These are phyloP conservation scores for Pythium biforme DNA, from an alignment of 352 stramenopile species.

Conservation along the genomic window DNA sequence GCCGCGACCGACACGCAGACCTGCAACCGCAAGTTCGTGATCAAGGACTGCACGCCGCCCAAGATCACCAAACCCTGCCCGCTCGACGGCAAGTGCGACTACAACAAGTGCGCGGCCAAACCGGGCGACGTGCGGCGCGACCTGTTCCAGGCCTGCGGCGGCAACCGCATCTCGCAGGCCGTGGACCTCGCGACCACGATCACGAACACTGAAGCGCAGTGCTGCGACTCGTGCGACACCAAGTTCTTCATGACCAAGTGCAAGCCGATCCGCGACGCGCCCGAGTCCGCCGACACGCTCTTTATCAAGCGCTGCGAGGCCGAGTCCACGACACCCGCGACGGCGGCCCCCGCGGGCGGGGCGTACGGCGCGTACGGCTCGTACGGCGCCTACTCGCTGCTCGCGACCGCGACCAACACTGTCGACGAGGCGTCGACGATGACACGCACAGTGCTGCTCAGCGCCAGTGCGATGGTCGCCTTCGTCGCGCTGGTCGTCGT, in stretches of 20 bases:
- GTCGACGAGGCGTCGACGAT: constrained; percentile 17
- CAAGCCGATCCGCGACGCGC: constrained; percentile 40
- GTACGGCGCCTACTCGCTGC: constrained; percentile 17
- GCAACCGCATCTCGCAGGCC: constrained; percentile 15
- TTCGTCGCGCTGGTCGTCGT: constrained; percentile 33
- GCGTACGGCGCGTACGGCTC: constrained; percentile 19
- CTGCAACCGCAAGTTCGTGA: constrained; percentile 43
- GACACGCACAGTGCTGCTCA: background rate
- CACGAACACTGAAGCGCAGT: constrained; percentile 28
- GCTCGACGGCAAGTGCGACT: constrained; percentile 19
- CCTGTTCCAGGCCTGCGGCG: constrained; percentile 15
- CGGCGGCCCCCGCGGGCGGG: background rate
- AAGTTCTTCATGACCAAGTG: constrained; percentile 28
- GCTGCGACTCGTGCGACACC: constrained; percentile 44
- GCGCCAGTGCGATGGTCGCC: constrained; percentile 8
- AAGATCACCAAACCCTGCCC: constrained; percentile 48
- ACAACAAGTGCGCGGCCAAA: constrained; percentile 13
- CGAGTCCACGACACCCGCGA: background rate
- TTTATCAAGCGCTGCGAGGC: constrained; percentile 55
- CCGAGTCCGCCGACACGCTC: constrained; percentile 18
- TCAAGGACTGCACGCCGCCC: constrained; percentile 59
- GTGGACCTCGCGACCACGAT: constrained; percentile 29
- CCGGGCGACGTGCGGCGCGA: background rate
- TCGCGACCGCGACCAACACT: constrained; percentile 16
- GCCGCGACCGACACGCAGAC: constrained; percentile 23